Conservation (phyloP, 306 rosid species). For the Nissolia schottii region DNA sequence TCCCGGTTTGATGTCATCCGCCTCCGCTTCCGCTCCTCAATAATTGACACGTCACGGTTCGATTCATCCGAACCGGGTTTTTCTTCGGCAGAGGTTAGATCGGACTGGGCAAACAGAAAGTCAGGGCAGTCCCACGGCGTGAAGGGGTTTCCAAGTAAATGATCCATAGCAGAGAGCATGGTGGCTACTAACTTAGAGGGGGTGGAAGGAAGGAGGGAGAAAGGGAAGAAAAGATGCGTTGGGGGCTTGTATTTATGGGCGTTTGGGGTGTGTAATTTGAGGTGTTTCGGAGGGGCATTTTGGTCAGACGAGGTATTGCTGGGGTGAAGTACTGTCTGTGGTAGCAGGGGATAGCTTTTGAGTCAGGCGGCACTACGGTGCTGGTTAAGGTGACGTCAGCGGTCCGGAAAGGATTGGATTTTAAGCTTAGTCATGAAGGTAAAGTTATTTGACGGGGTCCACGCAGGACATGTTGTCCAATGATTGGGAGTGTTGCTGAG, state of each 20-base stretch:
- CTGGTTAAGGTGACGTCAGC: constrained; percentile 37
- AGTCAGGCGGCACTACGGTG: constrained; percentile 66
- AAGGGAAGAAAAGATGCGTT: constrained; percentile 73
- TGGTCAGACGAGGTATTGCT: neutral
- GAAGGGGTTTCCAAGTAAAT: constrained; percentile 37
- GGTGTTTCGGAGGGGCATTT: constrained; percentile 15
- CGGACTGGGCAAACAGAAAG: constrained; percentile 20
- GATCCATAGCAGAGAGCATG: constrained; percentile 63
- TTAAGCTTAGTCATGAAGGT: constrained; percentile 61
- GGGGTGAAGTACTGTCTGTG: neutral
- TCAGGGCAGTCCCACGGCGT: constrained; percentile 54
- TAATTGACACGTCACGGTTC: constrained; percentile 2
- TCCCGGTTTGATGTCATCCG: constrained; percentile 93
- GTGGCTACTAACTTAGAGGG: neutral
- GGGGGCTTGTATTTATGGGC: constrained; percentile 48
- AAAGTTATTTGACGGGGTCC: constrained; percentile 33
- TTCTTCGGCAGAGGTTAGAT: constrained; percentile 17
- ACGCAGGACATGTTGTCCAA: constrained; percentile 21
- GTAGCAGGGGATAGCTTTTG: constrained; percentile 49
- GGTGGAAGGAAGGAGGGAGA: constrained; percentile 53
- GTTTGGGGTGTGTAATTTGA: neutral
- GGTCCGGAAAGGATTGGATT: constrained; percentile 4
- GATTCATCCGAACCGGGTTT: constrained; percentile 16
- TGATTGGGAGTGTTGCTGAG: constrained; percentile 20
- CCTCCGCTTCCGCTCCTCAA: constrained; percentile 62